These are phyloP conservation scores for Oropetium thomaeum DNA, from an alignment of 176 grass and related monocot species.

Conservation along the genomic window DNA sequence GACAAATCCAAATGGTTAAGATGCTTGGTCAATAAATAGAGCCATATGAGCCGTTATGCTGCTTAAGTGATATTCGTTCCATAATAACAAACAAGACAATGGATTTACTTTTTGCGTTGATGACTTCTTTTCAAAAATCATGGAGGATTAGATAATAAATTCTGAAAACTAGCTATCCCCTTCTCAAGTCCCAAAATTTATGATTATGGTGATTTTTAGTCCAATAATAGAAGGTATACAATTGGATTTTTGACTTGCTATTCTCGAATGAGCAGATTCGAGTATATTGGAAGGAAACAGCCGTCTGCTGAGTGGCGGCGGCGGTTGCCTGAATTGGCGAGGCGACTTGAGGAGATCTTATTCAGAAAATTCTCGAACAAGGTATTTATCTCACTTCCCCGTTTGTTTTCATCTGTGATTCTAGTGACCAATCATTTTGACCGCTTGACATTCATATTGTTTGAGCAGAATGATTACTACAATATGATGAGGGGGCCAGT, in stretches of 20 bases:
- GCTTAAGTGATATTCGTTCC: slow-evolving; percentile 5
- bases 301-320: slow-evolving; percentile 33
- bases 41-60: not conserved
- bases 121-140: not conserved
- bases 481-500: slow-evolving; percentile 58
- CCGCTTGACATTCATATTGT: slow-evolving; percentile 9
- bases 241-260: slow-evolving; percentile 10
- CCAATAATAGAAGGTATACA: not conserved
- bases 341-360: slow-evolving; percentile 54
- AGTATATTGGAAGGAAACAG: slow-evolving; percentile 39
- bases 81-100: not conserved
- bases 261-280: slow-evolving; percentile 32
- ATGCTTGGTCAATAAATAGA: not conserved
- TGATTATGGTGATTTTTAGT: not conserved
- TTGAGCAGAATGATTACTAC: slow-evolving; percentile 69
- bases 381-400: slow-evolving; percentile 32
- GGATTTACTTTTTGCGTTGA: not conserved
- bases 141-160: not conserved
- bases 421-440: slow-evolving; percentile 15
- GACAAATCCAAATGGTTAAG: not conserved
- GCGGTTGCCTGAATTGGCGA: slow-evolving; percentile 40
- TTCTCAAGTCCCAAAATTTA: not conserved
- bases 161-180: not conserved
- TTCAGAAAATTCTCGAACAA: slow-evolving; percentile 57
- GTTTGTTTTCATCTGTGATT: slow-evolving; percentile 27